Conservation (phyloP, 495 filamentous ascomycete species). For the Collariella sp. region DNA sequence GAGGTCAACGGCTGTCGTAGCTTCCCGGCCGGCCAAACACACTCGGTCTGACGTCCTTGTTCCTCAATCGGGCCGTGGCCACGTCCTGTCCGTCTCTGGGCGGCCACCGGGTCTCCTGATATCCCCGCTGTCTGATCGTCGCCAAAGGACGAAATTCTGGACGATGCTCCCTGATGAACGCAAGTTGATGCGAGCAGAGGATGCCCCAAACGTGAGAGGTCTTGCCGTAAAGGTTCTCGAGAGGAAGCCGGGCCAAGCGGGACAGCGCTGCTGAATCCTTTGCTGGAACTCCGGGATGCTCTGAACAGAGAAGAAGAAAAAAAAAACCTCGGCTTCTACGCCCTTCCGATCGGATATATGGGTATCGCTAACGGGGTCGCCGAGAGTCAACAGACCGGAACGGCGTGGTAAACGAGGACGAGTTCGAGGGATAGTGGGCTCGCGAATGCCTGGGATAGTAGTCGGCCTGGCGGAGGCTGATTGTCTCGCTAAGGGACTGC, state of each 20-base stretch:
- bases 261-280: conserved; percentile 35
- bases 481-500: conserved; percentile 9
- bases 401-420: not conserved
- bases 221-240: not conserved
- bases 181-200: not conserved
- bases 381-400: not conserved
- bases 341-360: not conserved
- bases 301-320: not conserved
- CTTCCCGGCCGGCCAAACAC: not conserved
- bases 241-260: conserved; percentile 9
- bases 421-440: not conserved
- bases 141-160: conserved; percentile 1
- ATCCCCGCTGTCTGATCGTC: conserved; percentile 14
- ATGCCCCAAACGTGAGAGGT: not conserved
- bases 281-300: not conserved
- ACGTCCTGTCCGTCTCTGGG: conserved; percentile 12
- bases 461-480: conserved; percentile 10
- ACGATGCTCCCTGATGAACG: not conserved
- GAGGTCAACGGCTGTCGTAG: not conserved
- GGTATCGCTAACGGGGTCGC: not conserved
- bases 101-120: conserved; percentile 18
- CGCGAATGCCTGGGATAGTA: not conserved
- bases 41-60: conserved; percentile 8
- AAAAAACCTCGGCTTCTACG: not conserved
- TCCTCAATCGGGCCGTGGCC: conserved; percentile 20